Evolutionary conservation across 2,329 filamentous ascomycete genomes (phyloP).

Genomic region (Blumeria hordei): DNA sequence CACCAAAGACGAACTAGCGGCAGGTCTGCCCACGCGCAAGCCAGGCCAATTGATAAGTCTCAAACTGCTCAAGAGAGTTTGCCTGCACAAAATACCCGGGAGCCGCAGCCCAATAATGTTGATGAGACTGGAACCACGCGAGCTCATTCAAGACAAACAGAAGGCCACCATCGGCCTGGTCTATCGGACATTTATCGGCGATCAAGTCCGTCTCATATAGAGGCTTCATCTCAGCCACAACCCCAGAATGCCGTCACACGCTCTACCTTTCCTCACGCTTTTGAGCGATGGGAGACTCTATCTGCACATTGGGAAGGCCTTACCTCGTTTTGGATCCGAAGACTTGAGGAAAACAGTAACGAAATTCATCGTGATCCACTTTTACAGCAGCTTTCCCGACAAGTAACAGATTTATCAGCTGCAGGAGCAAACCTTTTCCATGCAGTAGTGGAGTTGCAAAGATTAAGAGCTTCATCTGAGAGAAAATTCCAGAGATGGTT

Average conservation of each 20-base stretch:
- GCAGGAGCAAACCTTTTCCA: conserved; percentile 94
- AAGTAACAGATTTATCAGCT: conserved; percentile 91
- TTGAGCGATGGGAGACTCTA: conserved; percentile 89
- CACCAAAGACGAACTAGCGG: conserved; percentile 8
- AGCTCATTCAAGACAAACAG: conserved; percentile 7
- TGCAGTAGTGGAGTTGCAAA: conserved; percentile 85
- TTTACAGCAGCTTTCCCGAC: conserved; percentile 68
- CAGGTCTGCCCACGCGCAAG: conserved; percentile 1
- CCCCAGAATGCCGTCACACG: conserved; percentile 16
- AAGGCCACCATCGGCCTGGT: conserved; percentile 5
- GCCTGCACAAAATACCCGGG: conserved; percentile 7
- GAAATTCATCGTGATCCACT: conserved; percentile 65
- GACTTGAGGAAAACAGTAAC: conserved; percentile 67
- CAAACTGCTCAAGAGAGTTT: conserved; percentile 4
- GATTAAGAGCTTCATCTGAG: conserved; percentile 80
- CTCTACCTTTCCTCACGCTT: conserved; percentile 80
- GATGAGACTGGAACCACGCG: conserved; percentile 10
- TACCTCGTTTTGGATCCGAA: conserved; percentile 90
- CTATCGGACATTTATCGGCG: not conserved
- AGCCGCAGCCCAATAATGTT: conserved; percentile 10
- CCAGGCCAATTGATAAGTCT: conserved; percentile 7
- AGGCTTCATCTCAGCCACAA: not conserved
- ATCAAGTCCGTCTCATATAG: not conserved
- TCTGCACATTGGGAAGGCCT: conserved; percentile 97
- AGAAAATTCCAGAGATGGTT: conserved; percentile 98